Conservation (phyloP, 257 asterid species). For the Coffea canephora region DNA sequence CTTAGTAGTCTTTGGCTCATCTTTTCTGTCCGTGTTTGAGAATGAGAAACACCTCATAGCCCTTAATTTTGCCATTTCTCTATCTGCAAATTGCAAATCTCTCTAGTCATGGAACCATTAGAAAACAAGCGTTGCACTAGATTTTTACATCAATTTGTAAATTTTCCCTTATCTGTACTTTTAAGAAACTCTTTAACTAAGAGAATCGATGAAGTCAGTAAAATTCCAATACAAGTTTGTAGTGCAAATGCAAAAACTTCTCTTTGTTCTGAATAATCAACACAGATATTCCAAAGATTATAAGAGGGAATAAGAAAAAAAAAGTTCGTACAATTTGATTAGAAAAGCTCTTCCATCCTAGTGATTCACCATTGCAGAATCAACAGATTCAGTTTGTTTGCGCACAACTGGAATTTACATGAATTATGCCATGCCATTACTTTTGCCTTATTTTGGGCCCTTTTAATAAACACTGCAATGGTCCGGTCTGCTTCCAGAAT, state of each 20-base stretch:
- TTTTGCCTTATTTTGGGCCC: not conserved
- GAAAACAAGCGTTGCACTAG: not conserved
- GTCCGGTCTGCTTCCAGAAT: not conserved
- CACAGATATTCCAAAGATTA: not conserved
- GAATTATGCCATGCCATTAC: not conserved
- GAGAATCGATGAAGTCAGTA: not conserved
- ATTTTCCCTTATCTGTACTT: not conserved
- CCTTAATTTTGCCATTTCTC: conserved; percentile 13
- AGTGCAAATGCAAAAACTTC: not conserved
- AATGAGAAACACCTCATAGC: conserved; percentile 66
- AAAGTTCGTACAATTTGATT: not conserved
- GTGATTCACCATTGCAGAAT: not conserved
- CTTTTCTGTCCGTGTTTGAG: conserved; percentile 32
- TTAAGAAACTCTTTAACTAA: not conserved
- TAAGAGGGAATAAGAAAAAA: not conserved
- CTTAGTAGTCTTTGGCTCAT: conserved; percentile 47
- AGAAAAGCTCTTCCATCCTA: not conserved
- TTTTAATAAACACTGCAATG: not conserved
- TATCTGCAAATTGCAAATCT: conserved; percentile 14
- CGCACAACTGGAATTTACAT: not conserved
- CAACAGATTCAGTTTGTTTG: not conserved
- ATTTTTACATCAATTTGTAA: not conserved
- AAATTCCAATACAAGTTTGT: not conserved
- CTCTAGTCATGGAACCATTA: not conserved
- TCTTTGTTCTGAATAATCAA: not conserved